These are phyloP conservation scores for Sodiomyces alkalinus DNA, from an alignment of 2,329 filamentous ascomycete species.

Conservation along the genomic window DNA sequence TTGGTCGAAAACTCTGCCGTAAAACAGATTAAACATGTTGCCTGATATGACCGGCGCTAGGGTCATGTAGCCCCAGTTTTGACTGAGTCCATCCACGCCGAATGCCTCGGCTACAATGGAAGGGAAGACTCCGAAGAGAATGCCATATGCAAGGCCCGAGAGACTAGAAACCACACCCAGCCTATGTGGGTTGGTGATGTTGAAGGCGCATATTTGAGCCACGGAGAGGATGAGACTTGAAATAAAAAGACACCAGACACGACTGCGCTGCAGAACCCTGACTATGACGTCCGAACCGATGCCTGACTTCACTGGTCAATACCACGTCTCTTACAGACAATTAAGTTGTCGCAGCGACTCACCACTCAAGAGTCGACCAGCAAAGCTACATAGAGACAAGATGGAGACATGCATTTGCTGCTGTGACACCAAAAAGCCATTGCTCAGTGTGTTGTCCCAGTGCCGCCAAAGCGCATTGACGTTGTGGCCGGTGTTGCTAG, in stretches of 20 bases:
- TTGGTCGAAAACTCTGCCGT: constrained; percentile 68
- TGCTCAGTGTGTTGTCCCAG: constrained; percentile 57
- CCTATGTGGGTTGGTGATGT: constrained; percentile 59
- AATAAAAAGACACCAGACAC: constrained; percentile 79
- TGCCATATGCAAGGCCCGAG: constrained; percentile 81
- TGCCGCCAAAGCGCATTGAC: constrained; percentile 78
- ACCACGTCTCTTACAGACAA: too few species aligned
- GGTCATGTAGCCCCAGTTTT: constrained; percentile 96
- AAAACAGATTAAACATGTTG: constrained; percentile 86
- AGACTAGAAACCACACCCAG: constrained; percentile 68
- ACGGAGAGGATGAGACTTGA: constrained; percentile 64
- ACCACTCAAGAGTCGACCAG: constrained; percentile 67
- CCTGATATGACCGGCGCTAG: constrained; percentile 75
- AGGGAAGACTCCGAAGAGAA: constrained; percentile 87
- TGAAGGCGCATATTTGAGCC: constrained; percentile 64
- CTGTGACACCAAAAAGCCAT: constrained; percentile 61
- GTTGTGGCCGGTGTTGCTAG: constrained; percentile 86
- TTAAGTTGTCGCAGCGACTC: constrained; percentile 16
- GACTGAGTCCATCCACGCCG: constrained; percentile 72
- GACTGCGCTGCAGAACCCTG: constrained; percentile 62
- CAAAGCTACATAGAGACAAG: constrained; percentile 76
- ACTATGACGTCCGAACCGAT: constrained; percentile 86
- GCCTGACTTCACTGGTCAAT: too few species aligned
- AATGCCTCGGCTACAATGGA: constrained; percentile 83
- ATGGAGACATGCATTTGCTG: constrained; percentile 92